Percentiles rank a stretch among this genome's conserved stretches.
These are phyloP conservation scores for Moricandia arvensis DNA, from an alignment of 345 rosid genomes.

Conservation along the genomic window DNA sequence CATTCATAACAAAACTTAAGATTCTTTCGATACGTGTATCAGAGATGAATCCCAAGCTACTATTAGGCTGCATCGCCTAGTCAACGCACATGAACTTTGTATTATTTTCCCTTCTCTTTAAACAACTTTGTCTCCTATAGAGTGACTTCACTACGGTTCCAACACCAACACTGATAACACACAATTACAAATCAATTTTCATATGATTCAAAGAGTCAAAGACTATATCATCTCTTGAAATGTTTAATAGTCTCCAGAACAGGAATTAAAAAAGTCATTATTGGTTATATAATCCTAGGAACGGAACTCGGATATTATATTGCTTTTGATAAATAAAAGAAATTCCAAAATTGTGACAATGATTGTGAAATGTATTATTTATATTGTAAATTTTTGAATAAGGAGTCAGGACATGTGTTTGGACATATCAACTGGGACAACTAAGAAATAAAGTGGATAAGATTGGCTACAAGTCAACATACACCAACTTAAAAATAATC, in stretches of 20 bases:
- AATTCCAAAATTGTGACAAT: neutral
- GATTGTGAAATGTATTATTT: neutral
- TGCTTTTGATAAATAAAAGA: neutral
- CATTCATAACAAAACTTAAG: slow-evolving; percentile 3
- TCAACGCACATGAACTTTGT: slow-evolving; percentile 14
- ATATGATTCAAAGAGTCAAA: neutral
- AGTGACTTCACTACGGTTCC: neutral
- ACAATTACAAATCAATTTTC: neutral
- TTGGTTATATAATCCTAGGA: too few species aligned
- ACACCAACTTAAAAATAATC: slow-evolving; percentile 8
- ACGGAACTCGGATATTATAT: too few species aligned
- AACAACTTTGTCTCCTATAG: slow-evolving; percentile 1
- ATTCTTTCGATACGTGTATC: slow-evolving; percentile 9
- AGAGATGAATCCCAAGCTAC: slow-evolving; percentile 14
- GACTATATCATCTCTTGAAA: neutral
- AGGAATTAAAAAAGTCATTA: neutral
- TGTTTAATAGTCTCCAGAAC: neutral
- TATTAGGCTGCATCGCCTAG: slow-evolving; percentile 11
- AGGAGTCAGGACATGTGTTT: slow-evolving; percentile 12
- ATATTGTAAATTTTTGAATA: neutral
- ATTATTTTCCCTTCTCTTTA: neutral
- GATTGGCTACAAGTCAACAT: slow-evolving; percentile 32
- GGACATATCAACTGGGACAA: neutral
- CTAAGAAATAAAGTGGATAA: slow-evolving; percentile 16
- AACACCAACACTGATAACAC: slow-evolving; percentile 5